Base-by-base conservation (phyloP, 768 basidiomycete genomes). In the Pleurotus platypus region DNA sequence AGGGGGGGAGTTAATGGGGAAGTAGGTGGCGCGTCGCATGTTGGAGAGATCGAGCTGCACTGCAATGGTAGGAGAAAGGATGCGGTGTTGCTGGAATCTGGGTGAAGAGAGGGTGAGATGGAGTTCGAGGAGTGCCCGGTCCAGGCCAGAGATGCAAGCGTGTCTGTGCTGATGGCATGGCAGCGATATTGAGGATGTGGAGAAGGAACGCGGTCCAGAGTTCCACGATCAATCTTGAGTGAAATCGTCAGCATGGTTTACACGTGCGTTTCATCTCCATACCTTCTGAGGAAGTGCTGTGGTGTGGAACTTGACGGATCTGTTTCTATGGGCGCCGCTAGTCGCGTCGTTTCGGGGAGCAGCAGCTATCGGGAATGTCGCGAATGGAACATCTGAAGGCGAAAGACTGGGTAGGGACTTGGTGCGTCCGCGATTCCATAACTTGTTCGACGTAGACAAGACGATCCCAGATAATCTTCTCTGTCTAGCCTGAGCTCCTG, bases 81-180 rank as follows among this genome's bases (percentile, higher is more conserved):
- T 30, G 64, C 58, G 13, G 27, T 39, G 11, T 47, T 56, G 43
- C 46, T 56, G 8, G 55, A 56, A 8, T 46, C 12, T 11, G 55
- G 43, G 35, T 46, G 30, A 47, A 56, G 43, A 15, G 61, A 57
- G 3, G 57, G 51, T 20, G 57, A 61, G 11, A 62, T 30, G 15
- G 61, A 58, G 15, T 60, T 55, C 9, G 54, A 46, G n/a, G 61
- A 40, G 35, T 65, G 61, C 12, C 70, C 70, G 3, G 66, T 70
- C 70, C 70, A 71, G 45, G 70, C 68, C 0, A 70, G 61, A 18
- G 69, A 67, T 27, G 67, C 67, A 9, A 71, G 60, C n/a, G 65
- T 66, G 39, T 65, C 65, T 9, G 70, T 71, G 30, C 66, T 62
- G 20, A 68, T 63, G 46, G 61, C 63, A 24, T 64, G 59, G 5